A percentile compares a stretch with the other conserved stretches of the same genome.
phyloP scores from a whole-genome alignment of 495 filamentous ascomycete species.

The Annulohypoxylon moriforme region DNA sequence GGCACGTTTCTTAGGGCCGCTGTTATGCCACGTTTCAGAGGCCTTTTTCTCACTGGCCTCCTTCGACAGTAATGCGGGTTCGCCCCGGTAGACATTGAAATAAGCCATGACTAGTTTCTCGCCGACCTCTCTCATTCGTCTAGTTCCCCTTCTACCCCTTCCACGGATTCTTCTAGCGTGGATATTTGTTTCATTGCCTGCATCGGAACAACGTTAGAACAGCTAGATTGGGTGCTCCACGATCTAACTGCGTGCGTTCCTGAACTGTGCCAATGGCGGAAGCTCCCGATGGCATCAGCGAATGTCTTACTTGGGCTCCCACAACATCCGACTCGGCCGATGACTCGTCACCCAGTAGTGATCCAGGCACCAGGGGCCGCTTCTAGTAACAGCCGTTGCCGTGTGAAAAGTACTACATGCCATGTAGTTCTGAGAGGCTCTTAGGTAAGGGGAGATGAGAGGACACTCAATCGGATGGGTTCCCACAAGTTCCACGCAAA shows the following conservation, averaged over 20 bases:
- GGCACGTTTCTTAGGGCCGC: slow-evolving; percentile 38
- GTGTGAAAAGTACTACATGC: slow-evolving; percentile 34
- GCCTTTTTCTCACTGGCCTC: slow-evolving; percentile 24
- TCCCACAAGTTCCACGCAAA: slow-evolving; percentile 41
- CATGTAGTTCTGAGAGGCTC: slow-evolving; percentile 25
- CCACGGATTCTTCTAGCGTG: slow-evolving; percentile 41
- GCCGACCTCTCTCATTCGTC: slow-evolving; percentile 26
- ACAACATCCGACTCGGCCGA: slow-evolving; percentile 41
- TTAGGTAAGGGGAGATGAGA: slow-evolving; percentile 28
- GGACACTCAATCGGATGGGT: slow-evolving; percentile 37
- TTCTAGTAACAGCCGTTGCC: slow-evolving; percentile 36
- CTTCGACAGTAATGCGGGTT: slow-evolving; percentile 25
- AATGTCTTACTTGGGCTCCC: slow-evolving; percentile 38
- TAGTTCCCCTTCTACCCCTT: slow-evolving; percentile 32
- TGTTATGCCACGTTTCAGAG: slow-evolving; percentile 47
- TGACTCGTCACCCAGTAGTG: slow-evolving; percentile 30
- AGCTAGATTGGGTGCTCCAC: slow-evolving; percentile 14
- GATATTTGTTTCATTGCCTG: slow-evolving; percentile 40
- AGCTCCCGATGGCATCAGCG: slow-evolving; percentile 40
- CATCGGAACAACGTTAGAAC: slow-evolving; percentile 33
- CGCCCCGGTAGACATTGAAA: slow-evolving; percentile 25
- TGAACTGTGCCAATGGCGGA: slow-evolving; percentile 47
- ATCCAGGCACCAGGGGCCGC: slow-evolving; percentile 30
- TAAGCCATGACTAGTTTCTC: slow-evolving; percentile 38
- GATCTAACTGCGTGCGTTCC: slow-evolving; percentile 35